These are phyloP conservation scores for Penicillium olsonii DNA, from an alignment of 2,329 filamentous ascomycete species.

Conservation along the genomic window DNA sequence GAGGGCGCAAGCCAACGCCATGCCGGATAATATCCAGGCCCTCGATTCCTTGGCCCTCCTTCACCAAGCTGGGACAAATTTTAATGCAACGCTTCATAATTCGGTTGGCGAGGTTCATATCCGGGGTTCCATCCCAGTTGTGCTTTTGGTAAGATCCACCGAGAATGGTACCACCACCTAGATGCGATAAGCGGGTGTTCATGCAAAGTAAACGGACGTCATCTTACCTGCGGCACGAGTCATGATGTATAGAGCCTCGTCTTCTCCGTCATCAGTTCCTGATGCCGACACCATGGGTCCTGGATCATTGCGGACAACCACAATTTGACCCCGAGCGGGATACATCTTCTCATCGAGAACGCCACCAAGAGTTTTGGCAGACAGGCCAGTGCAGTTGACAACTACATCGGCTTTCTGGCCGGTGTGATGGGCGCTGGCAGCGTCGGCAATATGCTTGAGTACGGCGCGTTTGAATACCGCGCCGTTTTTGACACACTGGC, in stretches of 20 bases:
- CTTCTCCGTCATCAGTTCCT: constrained; percentile 70
- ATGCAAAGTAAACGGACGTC: neutral
- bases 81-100: constrained; percentile 72
- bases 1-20: constrained; percentile 77
- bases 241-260: constrained; percentile 81
- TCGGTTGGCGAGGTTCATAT: constrained; percentile 74
- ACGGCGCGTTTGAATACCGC: constrained; percentile 66
- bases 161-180: constrained; percentile 77
- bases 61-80: constrained; percentile 43
- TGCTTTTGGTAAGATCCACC: constrained; percentile 82
- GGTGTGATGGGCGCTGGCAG: constrained; percentile 60
- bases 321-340: constrained; percentile 79
- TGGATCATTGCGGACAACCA: constrained; percentile 78
- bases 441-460: constrained; percentile 72
- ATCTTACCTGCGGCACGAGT: constrained; percentile 60
- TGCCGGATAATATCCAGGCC: constrained; percentile 76
- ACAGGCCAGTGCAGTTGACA: constrained; percentile 82
- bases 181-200: neutral
- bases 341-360: constrained; percentile 73
- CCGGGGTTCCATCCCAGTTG: constrained; percentile 76
- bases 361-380: constrained; percentile 74
- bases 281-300: constrained; percentile 69
- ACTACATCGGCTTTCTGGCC: constrained; percentile 65
- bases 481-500: constrained; percentile 74
- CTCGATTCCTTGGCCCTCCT: constrained; percentile 65